Evolutionary conservation across 768 basidiomycete genomes (phyloP).

Genomic region (Pleurotus ostreatus): DNA sequence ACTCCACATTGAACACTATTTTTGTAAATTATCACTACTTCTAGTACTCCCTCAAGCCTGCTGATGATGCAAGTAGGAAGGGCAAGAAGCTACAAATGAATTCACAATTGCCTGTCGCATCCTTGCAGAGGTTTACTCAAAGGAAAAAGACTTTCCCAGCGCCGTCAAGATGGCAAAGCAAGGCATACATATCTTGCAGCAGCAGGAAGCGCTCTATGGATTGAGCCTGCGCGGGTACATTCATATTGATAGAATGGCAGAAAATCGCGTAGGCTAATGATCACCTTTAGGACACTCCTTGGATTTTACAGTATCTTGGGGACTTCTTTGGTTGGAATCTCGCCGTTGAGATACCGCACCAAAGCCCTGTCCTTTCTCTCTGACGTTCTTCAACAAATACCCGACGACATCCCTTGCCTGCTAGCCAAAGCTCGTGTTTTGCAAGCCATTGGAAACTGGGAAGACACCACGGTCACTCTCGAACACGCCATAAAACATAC

Average conservation of each 20-base stretch:
- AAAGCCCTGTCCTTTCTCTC: constrained; percentile 74
- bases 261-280: not conserved
- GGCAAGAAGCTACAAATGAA: constrained; percentile 49
- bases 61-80: constrained; percentile 8
- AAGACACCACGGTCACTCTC: constrained; percentile 62
- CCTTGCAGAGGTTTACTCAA: constrained; percentile 58
- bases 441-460: constrained; percentile 62
- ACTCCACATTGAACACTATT: constrained; percentile 58
- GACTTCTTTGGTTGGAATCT: constrained; percentile 77
- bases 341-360: constrained; percentile 85
- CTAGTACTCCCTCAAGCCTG: not conserved
- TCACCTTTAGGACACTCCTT: constrained; percentile 47
- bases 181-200: constrained; percentile 54
- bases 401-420: constrained; percentile 60
- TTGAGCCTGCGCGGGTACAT: constrained; percentile 43
- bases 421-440: constrained; percentile 76
- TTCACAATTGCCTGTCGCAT: constrained; percentile 69
- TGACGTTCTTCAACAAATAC: constrained; percentile 60
- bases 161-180: constrained; percentile 69
- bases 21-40: constrained; percentile 42
- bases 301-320: constrained; percentile 72
- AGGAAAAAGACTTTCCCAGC: constrained; percentile 70
- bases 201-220: constrained; percentile 54
- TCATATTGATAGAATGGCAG: not conserved
- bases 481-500: constrained; percentile 46